Base-by-base conservation (phyloP, 495 filamentous ascomycete genomes). In the Xylaria cubensis region DNA sequence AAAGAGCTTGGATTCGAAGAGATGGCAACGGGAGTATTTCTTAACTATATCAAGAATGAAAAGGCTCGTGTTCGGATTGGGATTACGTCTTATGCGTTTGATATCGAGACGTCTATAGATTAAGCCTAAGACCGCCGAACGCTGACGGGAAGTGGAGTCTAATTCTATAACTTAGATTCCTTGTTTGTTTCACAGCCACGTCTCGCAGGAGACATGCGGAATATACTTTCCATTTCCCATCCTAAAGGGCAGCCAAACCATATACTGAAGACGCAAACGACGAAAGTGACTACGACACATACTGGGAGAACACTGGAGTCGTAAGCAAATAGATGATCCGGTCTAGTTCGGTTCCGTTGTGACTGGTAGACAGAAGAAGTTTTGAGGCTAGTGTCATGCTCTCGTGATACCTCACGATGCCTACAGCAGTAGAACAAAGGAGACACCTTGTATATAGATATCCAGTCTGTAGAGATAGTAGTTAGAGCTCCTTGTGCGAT, bases 161-260 rank as follows among this genome's bases (percentile, higher is more conserved):
- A 95, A 95, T 97, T 98, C 90, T 99, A 95, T 92, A 98, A 98
- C 82, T 98, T 98, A 81, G 96, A 98, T 75, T 90, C 94, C 53
- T 94, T 99, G 70, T 98, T 94, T 84, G 94, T 99, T 29, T 95
- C 95, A 34, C 96, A 99, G 83, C 95, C 98, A 87, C 96, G 98
- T 80, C 96, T 95, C 42, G 95, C 96, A 72, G 93, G 96, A 75
- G 96, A 98, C 77, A 85, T 97, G 46, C 96, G 98, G 88, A 95
- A 98, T 79, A 99, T 96, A 53, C 97, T 98, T 87, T 98, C 97
- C 84, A 94, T 98, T 77, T 94, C 94, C 59, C 95, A 98, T 74
- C 96, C 95, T 10, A 82, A 88, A 83, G 75, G 48, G 94, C 95
- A 50, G 93, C 93, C 74, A 90, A 84, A 77, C 96, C 96, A 0